A percentile compares a stretch with the other conserved stretches of the same genome.
Conservation (phyloP, 148 eudicot species). For the Cornus kousa region DNA sequence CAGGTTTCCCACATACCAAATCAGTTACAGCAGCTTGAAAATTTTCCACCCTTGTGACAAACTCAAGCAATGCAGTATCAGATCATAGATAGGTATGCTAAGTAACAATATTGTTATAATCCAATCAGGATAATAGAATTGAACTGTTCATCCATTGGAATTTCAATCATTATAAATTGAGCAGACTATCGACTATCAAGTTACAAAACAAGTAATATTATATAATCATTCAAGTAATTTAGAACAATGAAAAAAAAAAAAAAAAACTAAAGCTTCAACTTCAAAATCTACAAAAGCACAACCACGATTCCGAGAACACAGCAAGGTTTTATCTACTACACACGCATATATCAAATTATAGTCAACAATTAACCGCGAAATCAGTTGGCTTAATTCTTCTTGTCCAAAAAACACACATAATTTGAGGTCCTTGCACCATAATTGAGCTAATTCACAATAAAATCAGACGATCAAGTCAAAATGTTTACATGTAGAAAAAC, state of each 20-base stretch:
- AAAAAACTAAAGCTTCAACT: background rate
- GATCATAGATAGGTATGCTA: no score
- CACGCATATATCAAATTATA: background rate
- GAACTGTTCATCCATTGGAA: no score
- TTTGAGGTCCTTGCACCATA: background rate
- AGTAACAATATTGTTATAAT: no score
- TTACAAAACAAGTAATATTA: background rate
- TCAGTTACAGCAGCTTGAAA: no score
- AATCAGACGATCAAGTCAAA: conserved; percentile 8
- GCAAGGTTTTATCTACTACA: background rate
- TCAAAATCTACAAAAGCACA: background rate
- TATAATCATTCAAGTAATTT: background rate
- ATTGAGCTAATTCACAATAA: background rate
- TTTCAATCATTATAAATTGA: no score
- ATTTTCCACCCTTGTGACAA: no score
- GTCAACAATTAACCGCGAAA: background rate
- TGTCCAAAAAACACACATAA: background rate
- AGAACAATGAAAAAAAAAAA: background rate
- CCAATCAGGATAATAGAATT: no score
- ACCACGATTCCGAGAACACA: background rate
- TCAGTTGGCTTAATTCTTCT: background rate
- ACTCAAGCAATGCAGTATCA: no score
- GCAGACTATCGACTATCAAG: no score
- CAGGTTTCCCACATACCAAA: no score
- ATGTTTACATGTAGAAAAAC: background rate